Percentiles rank a stretch among this genome's conserved stretches.
Conservation (phyloP, 768 basidiomycete species). For the Clathrus columnatus region DNA sequence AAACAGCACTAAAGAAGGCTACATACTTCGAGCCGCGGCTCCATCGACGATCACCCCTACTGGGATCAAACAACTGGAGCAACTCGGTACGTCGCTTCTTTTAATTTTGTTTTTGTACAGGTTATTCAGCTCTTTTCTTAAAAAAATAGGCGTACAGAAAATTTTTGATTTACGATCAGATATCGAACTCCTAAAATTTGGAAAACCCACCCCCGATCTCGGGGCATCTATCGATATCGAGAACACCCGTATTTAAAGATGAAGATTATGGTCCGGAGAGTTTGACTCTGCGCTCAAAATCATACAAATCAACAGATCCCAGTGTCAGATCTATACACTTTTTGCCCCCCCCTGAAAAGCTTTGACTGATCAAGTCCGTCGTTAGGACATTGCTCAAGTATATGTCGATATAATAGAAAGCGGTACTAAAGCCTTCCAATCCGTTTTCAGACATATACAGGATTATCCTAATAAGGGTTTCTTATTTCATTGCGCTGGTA, state of each 20-base stretch:
- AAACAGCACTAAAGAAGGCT: slow-evolving; percentile 47
- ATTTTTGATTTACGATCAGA: slow-evolving; percentile 76
- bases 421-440: slow-evolving; percentile 56
- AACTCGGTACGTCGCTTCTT: slow-evolving; percentile 26
- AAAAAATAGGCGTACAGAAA: slow-evolving; percentile 36
- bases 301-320: not conserved
- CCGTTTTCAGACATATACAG: slow-evolving; percentile 62
- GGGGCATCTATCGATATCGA: slow-evolving; percentile 48
- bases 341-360: too few species aligned
- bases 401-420: slow-evolving; percentile 77
- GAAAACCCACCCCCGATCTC: slow-evolving; percentile 52
- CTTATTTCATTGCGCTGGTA: slow-evolving; percentile 70
- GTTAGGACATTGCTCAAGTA: slow-evolving; percentile 68
- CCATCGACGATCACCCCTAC: slow-evolving; percentile 49
- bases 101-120: not conserved
- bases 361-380: not conserved
- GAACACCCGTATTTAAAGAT: slow-evolving; percentile 52
- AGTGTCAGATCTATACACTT: not conserved
- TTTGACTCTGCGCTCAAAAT: slow-evolving; percentile 39
- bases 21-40: slow-evolving; percentile 64
- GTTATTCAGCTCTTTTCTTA: too few species aligned
- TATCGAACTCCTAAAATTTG: slow-evolving; percentile 69
- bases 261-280: slow-evolving; percentile 79
- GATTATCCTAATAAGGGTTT: slow-evolving; percentile 58
- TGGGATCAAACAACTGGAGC: not conserved